Base-by-base conservation (phyloP, 2,329 filamentous ascomycete species). In the Emmonsiellopsis sp. region DNA sequence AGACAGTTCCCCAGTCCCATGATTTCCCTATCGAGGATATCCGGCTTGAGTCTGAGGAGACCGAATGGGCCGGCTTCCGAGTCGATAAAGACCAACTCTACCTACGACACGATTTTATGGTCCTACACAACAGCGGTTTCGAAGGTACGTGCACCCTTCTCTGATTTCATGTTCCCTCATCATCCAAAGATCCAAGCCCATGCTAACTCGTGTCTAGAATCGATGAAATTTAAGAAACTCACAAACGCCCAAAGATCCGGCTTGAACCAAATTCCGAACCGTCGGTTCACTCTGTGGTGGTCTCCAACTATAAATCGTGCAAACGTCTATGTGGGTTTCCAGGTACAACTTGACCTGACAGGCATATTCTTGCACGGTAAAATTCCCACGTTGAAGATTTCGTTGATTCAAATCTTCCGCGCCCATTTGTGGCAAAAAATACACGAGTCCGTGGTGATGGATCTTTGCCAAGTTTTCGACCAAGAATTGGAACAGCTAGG, bases 371-470 rank as follows among this genome's bases (percentile, higher is more conserved):
- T 98, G 67, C 94, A 98, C 76, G 93, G 93, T 63, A 98, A 98
- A 74, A 98, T 98, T 54, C 94, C 93, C 0, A 98, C 93, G 0
- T 74, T 98, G 43, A 98, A 98, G 74, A 98, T 98, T 58, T 96
- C 91, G 0, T 77, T 98, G 52, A 98, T 98, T 56, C 93, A 98
- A 68, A 98, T 98, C 63, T 98, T 98, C 87, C 86, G 93, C 68
- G 93, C 94, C 51, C 93, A 98, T 82, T 84, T 98, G 77, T 98
- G 93, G 93, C 93, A 98, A 71, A 98, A 98, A 78, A 97, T 98
- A 46, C 94, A 98, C 71, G 93, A 98, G 71, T 94, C 88, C 0
- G 91, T 97, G 0, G 92, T 96, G 36, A 98, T 98, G 93, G 93
- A 98, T 77, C 72, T 98, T 65, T 97, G 93, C 62, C 94, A 98